Base-by-base conservation (phyloP, 2,329 filamentous ascomycete species). In the Cucurbitaria berberidis region DNA sequence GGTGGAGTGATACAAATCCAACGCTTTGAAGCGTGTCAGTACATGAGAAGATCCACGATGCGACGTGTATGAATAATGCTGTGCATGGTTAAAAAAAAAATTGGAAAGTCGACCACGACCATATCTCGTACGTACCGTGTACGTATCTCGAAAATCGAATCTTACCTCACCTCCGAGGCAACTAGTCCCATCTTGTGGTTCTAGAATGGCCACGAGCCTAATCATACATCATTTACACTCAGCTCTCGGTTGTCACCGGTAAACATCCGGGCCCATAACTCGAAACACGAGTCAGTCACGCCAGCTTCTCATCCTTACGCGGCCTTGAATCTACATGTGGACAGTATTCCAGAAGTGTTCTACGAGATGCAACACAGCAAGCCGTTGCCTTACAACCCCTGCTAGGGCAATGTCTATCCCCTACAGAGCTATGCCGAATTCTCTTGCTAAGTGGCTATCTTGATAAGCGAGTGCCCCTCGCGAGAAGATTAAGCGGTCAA, bases 321-420 rank as follows among this genome's bases (percentile, higher is more conserved):
- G 16, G 45, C 36, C 22, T 44, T 47, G 42, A 45, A 27, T 40
- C 38, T 34, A 27, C 9, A 44, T 41, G 22, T 26, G 13, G 45
- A 43, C 41, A 44, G 19, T 36, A 43, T 49, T 57, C 50, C 22
- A 50, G 50, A 50, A 53, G 30, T 15, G 22, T 53, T 50, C 53
- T 38, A 44, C n/a, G 36, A 45, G 42, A 24, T 21, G 32, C 26
- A 38, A 22, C 34, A 57, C 26, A 38, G 27, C 34, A 57, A 42
- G 45, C 45, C 5, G 16, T 18, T 8, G 24, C 16, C n/a, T 24
- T 41, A n/a, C 27, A 38, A 13, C 26, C 19, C 24, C 22, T 26
- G 15, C 18, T 27, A 35, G 34, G 40, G 48, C 32, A 36, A 22
- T 52, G 13, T 41, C 26, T 19, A 8, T 27, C 41, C 36, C 18